Evolutionary conservation across 2,329 filamentous ascomycete genomes (phyloP).

Genomic region (Aquanectria penicillioides): DNA sequence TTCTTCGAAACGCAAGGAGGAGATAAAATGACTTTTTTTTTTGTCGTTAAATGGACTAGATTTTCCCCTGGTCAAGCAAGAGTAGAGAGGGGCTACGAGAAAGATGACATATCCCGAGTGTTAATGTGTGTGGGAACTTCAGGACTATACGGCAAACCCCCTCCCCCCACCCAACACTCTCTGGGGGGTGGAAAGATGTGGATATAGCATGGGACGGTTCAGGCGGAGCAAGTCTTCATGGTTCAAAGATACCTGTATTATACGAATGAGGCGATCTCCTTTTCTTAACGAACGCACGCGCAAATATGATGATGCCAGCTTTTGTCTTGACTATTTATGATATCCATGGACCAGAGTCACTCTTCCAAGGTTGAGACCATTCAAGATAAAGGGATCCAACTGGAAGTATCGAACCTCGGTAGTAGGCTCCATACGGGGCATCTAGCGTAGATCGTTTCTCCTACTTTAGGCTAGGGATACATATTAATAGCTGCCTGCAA

Average conservation of each 20-base stretch:
- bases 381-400: no score
- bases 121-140: conserved; percentile 19
- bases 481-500: no score
- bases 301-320: conserved; percentile 23
- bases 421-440: no score
- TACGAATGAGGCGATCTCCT: conserved; percentile 34
- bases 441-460: no score
- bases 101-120: conserved; percentile 11
- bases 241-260: conserved; percentile 36
- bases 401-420: no score
- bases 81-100: background rate
- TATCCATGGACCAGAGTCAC: background rate
- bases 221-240: conserved; percentile 30
- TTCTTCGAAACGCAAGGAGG: conserved; percentile 80
- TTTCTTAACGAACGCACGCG: conserved; percentile 23
- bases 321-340: background rate
- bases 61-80: background rate
- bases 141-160: conserved; percentile 27
- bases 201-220: conserved; percentile 12
- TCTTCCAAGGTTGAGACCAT: background rate
- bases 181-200: conserved; percentile 16
- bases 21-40: conserved; percentile 48
- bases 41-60: background rate
- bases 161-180: conserved; percentile 22
- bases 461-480: no score